These are phyloP conservation scores for Psophocarpus tetragonolobus DNA, from an alignment of 306 rosid species.

Conservation along the genomic window DNA sequence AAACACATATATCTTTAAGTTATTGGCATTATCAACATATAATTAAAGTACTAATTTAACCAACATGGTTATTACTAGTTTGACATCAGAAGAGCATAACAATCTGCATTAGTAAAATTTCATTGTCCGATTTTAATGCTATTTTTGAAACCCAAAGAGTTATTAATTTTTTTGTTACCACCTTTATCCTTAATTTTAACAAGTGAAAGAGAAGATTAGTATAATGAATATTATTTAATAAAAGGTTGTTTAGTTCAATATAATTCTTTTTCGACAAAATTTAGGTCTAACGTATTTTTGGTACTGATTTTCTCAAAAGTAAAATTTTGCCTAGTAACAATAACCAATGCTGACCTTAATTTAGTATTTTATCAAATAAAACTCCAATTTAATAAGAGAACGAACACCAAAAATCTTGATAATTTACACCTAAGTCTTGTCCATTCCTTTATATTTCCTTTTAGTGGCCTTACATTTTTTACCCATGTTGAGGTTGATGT, in stretches of 20 bases:
- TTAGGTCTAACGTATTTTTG: not conserved
- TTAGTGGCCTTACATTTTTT: not conserved
- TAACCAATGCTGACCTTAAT: not conserved
- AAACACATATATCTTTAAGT: not conserved
- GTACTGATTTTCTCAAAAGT: not conserved
- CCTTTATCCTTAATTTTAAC: too few relatives aligned
- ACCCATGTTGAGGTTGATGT: not conserved
- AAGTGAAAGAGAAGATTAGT: not conserved
- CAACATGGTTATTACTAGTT: not conserved
- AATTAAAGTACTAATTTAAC: not conserved
- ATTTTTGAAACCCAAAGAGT: not conserved
- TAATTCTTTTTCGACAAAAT: not conserved
- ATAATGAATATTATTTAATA: not conserved
- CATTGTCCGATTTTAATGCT: not conserved
- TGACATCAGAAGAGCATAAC: not conserved
- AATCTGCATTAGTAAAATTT: not conserved
- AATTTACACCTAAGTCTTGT: not conserved
- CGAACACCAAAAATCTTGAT: not conserved
- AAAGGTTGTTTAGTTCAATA: not conserved
- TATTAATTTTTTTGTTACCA: too few relatives aligned
- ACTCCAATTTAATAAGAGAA: not conserved
- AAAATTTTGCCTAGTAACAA: not conserved
- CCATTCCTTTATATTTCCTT: not conserved
- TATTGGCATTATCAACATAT: not conserved
- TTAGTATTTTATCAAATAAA: not conserved